phyloP scores from a whole-genome alignment of 331 rosid species.

The Quercus phellos region DNA sequence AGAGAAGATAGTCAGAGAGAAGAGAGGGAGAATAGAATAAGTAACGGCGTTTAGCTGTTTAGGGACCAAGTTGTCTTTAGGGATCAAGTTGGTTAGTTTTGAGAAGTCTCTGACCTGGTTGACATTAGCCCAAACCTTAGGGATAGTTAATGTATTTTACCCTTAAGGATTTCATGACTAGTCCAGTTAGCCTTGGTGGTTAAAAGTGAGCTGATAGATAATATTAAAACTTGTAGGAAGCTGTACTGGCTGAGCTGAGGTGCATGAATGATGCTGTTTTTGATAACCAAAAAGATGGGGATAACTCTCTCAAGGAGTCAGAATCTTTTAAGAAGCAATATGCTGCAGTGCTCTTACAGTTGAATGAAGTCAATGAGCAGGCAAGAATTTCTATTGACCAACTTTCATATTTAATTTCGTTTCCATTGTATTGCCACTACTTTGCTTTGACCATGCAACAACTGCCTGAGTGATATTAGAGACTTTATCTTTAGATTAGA shows the following conservation, averaged over 20 bases:
- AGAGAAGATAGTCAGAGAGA: no score
- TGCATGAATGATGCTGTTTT: constrained; percentile 65
- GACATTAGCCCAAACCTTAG: no score
- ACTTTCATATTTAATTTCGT: constrained; percentile 11
- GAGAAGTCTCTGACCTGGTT: no score
- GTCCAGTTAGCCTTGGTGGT: constrained; percentile 10
- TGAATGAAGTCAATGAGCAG: constrained; percentile 80
- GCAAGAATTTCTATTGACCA: constrained; percentile 34
- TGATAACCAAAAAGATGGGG: constrained; percentile 61
- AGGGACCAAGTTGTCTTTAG: no score
- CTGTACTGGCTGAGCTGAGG: constrained; percentile 75
- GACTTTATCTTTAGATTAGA: no score
- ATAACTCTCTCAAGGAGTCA: constrained; percentile 57
- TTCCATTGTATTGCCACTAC: constrained; percentile 10
- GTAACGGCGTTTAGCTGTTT: no score
- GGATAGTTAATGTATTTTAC: no score
- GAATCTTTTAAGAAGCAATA: constrained; percentile 79
- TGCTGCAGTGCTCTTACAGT: constrained; percentile 73
- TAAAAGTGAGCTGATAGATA: constrained; percentile 30
- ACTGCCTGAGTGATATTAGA: constrained; percentile 11
- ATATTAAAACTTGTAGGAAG: constrained; percentile 54
- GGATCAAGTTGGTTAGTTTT: no score
- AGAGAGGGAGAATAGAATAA: no score
- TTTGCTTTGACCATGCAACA: constrained; percentile 5
- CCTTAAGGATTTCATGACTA: not conserved